Evolutionary conservation across 208 protist genomes (phyloP).

Genomic region (Tritrichomonas musculus): DNA sequence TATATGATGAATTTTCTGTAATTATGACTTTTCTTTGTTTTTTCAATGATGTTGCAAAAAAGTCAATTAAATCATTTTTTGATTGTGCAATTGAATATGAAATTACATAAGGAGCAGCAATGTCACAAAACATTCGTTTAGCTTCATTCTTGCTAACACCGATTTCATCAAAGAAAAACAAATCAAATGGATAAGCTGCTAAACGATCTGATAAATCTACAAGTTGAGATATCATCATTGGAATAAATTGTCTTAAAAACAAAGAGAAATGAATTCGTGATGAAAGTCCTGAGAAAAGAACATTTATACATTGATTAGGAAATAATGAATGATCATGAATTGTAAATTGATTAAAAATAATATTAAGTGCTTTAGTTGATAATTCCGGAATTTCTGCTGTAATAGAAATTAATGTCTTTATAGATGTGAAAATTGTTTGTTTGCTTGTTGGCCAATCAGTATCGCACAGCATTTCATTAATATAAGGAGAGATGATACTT

Average conservation of each 20-base stretch:
- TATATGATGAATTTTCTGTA: background rate
- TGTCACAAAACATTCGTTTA: background rate
- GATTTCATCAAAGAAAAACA: background rate
- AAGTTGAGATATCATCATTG: background rate
- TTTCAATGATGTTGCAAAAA: background rate
- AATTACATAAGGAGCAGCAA: background rate
- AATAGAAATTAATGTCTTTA: background rate
- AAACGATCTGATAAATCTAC: too few relatives aligned
- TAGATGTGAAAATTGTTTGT: background rate
- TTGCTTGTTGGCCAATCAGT: background rate
- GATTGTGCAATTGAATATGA: background rate
- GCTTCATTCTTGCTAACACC: background rate
- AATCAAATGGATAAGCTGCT: background rate
- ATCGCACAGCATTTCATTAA: background rate
- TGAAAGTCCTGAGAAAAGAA: background rate
- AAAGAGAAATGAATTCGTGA: background rate
- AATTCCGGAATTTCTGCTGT: background rate
- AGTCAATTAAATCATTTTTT: background rate
- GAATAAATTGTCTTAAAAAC: constrained; percentile 24
- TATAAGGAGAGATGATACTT: background rate
- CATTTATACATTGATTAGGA: background rate
- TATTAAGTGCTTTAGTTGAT: background rate
- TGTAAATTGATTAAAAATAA: background rate
- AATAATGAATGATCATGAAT: background rate
- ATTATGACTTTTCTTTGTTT: background rate